Evolutionary conservation across 148 eudicot genomes (phyloP).

Genomic region (Selenicereus undatus): DNA sequence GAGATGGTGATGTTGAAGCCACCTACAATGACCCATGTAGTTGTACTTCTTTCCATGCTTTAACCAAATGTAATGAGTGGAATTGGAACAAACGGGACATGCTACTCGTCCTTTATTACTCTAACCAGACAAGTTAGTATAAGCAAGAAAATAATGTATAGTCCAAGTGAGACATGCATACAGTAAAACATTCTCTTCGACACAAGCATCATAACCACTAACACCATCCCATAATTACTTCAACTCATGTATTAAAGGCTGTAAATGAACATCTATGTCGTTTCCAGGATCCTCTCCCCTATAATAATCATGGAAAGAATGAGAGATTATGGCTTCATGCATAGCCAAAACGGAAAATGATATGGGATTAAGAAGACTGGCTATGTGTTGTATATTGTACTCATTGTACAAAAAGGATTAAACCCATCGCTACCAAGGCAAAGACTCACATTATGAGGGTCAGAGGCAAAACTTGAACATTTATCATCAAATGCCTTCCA

Average conservation of each 20-base stretch:
- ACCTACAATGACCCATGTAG: neutral
- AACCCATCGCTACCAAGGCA: conserved; percentile 12
- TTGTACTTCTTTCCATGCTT: neutral
- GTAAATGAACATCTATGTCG: conserved; percentile 2
- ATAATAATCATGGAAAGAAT: no score
- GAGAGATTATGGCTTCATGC: no score
- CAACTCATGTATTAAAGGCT: conserved; percentile 20
- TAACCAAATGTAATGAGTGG: conserved; percentile 14
- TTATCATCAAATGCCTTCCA: conserved; percentile 1
- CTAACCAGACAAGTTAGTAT: conserved; percentile 26
- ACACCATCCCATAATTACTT: conserved; percentile 14
- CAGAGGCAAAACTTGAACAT: neutral
- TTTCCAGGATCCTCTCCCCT: no score
- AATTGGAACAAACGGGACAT: conserved; percentile 12
- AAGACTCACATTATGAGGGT: neutral
- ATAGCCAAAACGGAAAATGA: no score
- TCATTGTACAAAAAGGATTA: conserved; percentile 7
- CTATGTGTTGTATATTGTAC: no score
- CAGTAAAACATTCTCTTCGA: conserved; percentile 5
- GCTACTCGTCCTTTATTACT: conserved; percentile 19
- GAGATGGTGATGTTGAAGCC: neutral
- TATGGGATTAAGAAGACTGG: no score
- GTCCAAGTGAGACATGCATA: conserved; percentile 18
- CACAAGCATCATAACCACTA: conserved; percentile 3
- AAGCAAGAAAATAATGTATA: no score